phyloP scores from a whole-genome alignment of 2,329 filamentous ascomycete species.

The Colletotrichum trifolii region DNA sequence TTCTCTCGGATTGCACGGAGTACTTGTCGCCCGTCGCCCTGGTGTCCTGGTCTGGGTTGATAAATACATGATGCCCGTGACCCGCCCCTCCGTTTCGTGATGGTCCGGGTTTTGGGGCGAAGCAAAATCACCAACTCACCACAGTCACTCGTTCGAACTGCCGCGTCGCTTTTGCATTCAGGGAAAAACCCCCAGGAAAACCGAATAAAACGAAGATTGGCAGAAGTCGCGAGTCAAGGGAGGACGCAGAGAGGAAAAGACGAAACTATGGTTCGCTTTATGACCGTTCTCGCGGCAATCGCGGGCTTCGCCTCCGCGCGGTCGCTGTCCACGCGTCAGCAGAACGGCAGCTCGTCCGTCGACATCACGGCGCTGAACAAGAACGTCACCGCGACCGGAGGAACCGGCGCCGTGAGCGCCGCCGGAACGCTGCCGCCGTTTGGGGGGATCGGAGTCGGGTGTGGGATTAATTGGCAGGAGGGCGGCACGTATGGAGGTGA shows the following conservation, averaged over 20 bases:
- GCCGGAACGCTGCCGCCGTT: constrained; percentile 26
- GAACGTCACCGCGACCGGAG: constrained; percentile 22
- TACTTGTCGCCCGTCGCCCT: too few relatives aligned
- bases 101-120: too few relatives aligned
- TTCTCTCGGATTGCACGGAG: too few relatives aligned
- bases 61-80: too few relatives aligned
- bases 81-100: too few relatives aligned
- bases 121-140: constrained; percentile 4
- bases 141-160: constrained; percentile 16
- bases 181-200: too few relatives aligned
- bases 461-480: constrained; percentile 30
- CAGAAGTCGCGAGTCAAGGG: too few relatives aligned
- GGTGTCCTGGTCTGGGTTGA: too few relatives aligned
- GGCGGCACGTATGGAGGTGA: constrained; percentile 27
- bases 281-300: background rate
- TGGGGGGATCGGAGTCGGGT: constrained; percentile 24
- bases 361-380: constrained; percentile 30
- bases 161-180: background rate
- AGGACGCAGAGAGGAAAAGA: too few relatives aligned
- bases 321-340: background rate
- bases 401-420: constrained; percentile 27
- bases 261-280: constrained; percentile 6
- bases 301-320: constrained; percentile 21
- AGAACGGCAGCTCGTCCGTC: background rate
- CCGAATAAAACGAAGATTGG: too few relatives aligned